Base-by-base conservation (phyloP, 1,284 basidiomycete species). In the Cutaneotrichosporon sp. region DNA sequence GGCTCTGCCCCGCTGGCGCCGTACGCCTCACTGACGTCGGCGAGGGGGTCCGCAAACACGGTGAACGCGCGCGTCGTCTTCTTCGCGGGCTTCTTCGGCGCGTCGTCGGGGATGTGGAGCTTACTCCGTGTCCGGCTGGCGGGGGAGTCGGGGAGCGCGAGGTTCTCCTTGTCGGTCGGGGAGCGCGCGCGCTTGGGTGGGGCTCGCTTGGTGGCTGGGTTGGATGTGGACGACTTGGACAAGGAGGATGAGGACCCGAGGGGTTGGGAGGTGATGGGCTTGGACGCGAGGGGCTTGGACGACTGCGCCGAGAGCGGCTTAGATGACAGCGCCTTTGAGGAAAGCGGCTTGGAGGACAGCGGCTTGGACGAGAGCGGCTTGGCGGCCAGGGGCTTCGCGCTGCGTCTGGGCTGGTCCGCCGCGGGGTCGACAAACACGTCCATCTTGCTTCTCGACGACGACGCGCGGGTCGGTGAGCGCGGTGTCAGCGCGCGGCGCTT, bases 1-100 rank as follows among this genome's bases (percentile, higher is more conserved):
- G 77, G 77, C 55, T 73, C 72, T 33, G 54, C 52, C 0, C 70
- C 71, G 18, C 22, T 67, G 18, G 75, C 77, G 10, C 76, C 77
- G 63, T 79, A 78, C 43, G 76, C 75, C 53, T 72, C 70, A 54
- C 70, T 74, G 9, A 78, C 76, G 68, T 78, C 77, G 14, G 58
- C 66, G 18, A 78, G 60, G 16, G 49, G 33, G 16, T 52, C 51
- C 43, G 16, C 51, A 50, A 50, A 50, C 25, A 50, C 47, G 3
- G 47, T 31, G 27, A 50, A 31, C 47, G 47, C 36, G 14, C 42
- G 24, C 16, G 31, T 25, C 33, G 52, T 42, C 6, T 50, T 51
- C 14, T 16, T 51, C 27, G 47, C 34, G 18, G 56, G 24, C 36
- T 29, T 29, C 34, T 59, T 58, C 33, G 31, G 4, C 8, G 49